Evolutionary conservation across 768 basidiomycete species (phyloP).

Genomic region (Suillus lakei): DNA sequence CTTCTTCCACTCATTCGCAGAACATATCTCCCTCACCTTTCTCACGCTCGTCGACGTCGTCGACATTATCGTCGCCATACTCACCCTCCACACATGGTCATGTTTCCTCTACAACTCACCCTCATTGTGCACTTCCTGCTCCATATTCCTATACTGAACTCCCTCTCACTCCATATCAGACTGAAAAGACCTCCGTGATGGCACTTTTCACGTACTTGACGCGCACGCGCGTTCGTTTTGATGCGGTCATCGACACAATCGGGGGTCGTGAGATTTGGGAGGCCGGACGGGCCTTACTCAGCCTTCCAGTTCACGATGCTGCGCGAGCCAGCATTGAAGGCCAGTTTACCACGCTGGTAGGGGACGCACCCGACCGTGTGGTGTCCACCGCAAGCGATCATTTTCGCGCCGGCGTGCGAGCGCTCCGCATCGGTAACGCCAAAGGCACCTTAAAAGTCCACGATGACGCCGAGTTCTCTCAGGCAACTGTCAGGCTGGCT

Average conservation of each 20-base stretch:
- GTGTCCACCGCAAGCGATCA: constrained; percentile 75
- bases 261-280: constrained; percentile 85
- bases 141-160: constrained; percentile 36
- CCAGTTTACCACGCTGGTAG: constrained; percentile 83
- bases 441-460: constrained; percentile 31
- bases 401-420: constrained; percentile 73
- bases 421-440: constrained; percentile 44
- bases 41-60: constrained; percentile 34
- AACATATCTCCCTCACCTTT: constrained; percentile 39
- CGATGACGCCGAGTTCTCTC: constrained; percentile 28
- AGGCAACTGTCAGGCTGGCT: constrained; percentile 22
- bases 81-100: constrained; percentile 27
- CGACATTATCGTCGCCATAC: constrained; percentile 37
- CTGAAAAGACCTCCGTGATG: constrained; percentile 27
- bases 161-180: constrained; percentile 34
- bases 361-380: constrained; percentile 65
- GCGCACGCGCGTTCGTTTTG: constrained; percentile 51
- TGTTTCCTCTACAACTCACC: constrained; percentile 28
- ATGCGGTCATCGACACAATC: constrained; percentile 82
- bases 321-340: constrained; percentile 34
- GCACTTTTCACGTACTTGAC: constrained; percentile 31
- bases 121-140: constrained; percentile 26
- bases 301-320: constrained; percentile 33
- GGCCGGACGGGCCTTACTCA: constrained; percentile 66
- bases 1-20: constrained; percentile 28